Base-by-base conservation (phyloP, 495 filamentous ascomycete genomes). In the Pyrenula massariospora region DNA sequence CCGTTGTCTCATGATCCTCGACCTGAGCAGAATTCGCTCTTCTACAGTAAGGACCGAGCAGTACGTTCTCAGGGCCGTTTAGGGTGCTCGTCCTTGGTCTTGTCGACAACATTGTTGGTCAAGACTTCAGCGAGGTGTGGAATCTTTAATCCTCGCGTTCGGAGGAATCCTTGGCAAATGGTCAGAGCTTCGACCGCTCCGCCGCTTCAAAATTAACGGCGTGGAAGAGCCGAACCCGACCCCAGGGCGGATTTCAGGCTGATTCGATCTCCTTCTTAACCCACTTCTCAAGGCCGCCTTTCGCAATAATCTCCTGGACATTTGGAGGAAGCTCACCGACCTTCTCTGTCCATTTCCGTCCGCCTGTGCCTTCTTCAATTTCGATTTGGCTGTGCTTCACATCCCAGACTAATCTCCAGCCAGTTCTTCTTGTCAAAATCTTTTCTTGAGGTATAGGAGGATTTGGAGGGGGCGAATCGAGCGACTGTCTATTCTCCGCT, bases 331-430 rank as follows among this genome's bases (percentile, higher is more conserved):
- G 58, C 71, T 87, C 84, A 5, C 84, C 84, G 2, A 91, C 85
- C 67, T 81, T 83, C 61, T 86, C 72, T 56, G 66, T 79, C 88
- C 87, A 91, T 25, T 59, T 66, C 22, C 60, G 52, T 0, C 77
- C 78, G 36, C 65, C 59, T 61, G 69, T 58, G 5, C 85, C 84
- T 68, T 90, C 85, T 22, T 70, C 73, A 0, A 91, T 72, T 0
- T 57, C 65, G 1, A 91, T 82, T 57, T 68, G 77, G 57, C 78
- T 83, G 50, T 77, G 67, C 52, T 73, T 61, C 1, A 92, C 82
- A 71, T 93, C 84, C 88, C 88, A 93, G 52, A 72, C 68, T n/a
- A 91, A 70, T 47, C 66, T 84, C 88, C 88, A 93, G 21, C 87
- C 88, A 0, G 88, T 91, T 19, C 87, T 71, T 12, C 84, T 71